Evolutionary conservation across 345 rosid genomes (phyloP), one percentile per base, ranked within the genome.

Genomic region (Fremontodendron californicum): DNA sequence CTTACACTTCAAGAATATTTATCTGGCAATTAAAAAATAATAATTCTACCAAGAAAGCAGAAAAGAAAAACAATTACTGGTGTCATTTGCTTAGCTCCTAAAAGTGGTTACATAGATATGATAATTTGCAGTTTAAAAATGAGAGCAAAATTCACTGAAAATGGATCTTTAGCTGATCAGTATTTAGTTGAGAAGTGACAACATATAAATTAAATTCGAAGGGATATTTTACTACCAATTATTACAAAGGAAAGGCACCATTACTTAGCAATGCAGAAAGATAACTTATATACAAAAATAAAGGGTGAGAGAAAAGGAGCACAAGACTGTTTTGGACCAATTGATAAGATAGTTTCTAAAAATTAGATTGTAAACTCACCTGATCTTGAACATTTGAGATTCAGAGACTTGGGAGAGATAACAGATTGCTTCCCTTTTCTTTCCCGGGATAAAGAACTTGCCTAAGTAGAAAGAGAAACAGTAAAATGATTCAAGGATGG

Each of bases 321-420:
- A n/a, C 11, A 71, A 19, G 62, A 74, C 67, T 12, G 16, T 63
- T 62, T 67, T 52, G 37, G 37, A 62, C 46, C 16, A 23, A 46
- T 39, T 6, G 54, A 68, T 25, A 64, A 29, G 37, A 52, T 39
- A 37, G 18, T 37, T n/a, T 25, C 37, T 46, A 9, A 46, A 77
- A n/a, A 8, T 52, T n/a, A 70, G 48, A 71, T 48, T 35, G 66
- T 68, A 81, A 45, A 78, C 81, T 78, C 63, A 89, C 94, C 92
- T 78, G 90, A 84, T 85, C 91, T 83, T 57, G 94, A 89, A 67
- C 86, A 81, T 79, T 86, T 89, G 75, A 77, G 68, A 77, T 58
- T 79, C 75, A 82, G 77, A 39, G 87, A 90, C 64, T 87, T 84
- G 0, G 88, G 82, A 73, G 91, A 85, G 48, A 46, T 40, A 48